phyloP scores from a whole-genome alignment of 2,329 filamentous ascomycete species.

The Graphilbum fragrans region DNA sequence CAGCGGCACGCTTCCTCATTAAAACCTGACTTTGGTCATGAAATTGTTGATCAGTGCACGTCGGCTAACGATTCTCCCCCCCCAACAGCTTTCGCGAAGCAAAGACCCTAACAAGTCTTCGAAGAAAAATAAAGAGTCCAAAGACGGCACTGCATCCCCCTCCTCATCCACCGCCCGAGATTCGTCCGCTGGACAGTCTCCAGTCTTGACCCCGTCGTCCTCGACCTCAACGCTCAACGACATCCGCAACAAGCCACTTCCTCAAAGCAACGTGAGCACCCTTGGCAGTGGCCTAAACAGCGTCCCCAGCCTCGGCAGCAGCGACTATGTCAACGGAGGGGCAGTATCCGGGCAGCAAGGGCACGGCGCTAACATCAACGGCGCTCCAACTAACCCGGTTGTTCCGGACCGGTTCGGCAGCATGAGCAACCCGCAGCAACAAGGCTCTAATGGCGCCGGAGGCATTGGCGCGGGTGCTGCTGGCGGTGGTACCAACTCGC shows the following conservation, averaged over 20 bases:
- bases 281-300: conserved; percentile 28
- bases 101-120: conserved; percentile 78
- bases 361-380: conserved; percentile 18
- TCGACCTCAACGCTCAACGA: conserved; percentile 83
- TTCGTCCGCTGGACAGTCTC: conserved; percentile 39
- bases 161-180: conserved; percentile 43
- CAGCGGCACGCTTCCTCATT: too few species aligned
- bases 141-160: conserved; percentile 72
- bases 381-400: conserved; percentile 18
- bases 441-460: conserved; percentile 31
- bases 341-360: conserved; percentile 23
- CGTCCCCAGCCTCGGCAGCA: background rate
- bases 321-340: conserved; percentile 8
- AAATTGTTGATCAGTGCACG: conserved; percentile 4
- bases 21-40: too few species aligned
- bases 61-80: conserved; percentile 1
- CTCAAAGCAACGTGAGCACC: conserved; percentile 36
- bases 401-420: conserved; percentile 23
- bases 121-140: conserved; percentile 61
- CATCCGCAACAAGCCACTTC: conserved; percentile 68
- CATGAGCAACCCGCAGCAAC: conserved; percentile 20
- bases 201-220: conserved; percentile 67
- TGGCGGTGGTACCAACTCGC: conserved; percentile 45
- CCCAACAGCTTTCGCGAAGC: conserved; percentile 83
- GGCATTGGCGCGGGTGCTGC: background rate